These are phyloP conservation scores for Noccaea bulbosa DNA, from an alignment of 345 rosid species.

Conservation along the genomic window DNA sequence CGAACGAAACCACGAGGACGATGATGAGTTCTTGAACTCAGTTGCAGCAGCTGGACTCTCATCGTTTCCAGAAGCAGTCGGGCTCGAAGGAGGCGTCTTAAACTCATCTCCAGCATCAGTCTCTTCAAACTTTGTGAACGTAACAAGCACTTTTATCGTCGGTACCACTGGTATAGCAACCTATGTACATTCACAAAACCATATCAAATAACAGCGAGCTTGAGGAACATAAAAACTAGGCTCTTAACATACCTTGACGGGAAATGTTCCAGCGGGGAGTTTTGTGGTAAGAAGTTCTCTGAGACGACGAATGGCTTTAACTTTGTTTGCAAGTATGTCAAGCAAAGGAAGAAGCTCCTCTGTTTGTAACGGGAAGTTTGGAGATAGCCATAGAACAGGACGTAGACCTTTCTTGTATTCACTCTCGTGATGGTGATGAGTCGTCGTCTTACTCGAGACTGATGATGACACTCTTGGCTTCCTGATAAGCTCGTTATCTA, in stretches of 20 bases:
- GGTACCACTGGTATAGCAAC: slow-evolving; percentile 98
- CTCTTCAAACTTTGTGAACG: slow-evolving; percentile 94
- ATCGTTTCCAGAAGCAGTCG: slow-evolving; percentile 50
- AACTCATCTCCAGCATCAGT: slow-evolving; percentile 81
- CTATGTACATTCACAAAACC: slow-evolving; percentile 46
- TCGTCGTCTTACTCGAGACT: slow-evolving; percentile 46
- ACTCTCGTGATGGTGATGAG: slow-evolving; percentile 58
- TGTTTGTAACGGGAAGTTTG: slow-evolving; percentile 81
- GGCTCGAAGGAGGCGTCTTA: slow-evolving; percentile 92
- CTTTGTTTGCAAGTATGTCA: slow-evolving; percentile 97
- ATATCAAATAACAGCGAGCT: neutral
- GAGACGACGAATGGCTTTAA: slow-evolving; percentile 93
- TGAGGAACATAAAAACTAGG: no score
- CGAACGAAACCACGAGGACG: slow-evolving; percentile 90
- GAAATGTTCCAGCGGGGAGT: slow-evolving; percentile 92
- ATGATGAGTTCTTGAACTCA: slow-evolving; percentile 57
- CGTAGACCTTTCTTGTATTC: slow-evolving; percentile 93
- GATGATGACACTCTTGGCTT: slow-evolving; percentile 53
- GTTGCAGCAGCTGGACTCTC: slow-evolving; percentile 64
- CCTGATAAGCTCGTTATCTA: slow-evolving; percentile 63
- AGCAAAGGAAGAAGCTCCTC: slow-evolving; percentile 96
- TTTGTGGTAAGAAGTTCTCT: slow-evolving; percentile 95
- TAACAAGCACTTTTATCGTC: slow-evolving; percentile 82
- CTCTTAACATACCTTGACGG: slow-evolving; percentile 90
- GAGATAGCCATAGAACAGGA: slow-evolving; percentile 94